Conservation (phyloP, 1,139 yeast species). For the Chernovozyma aurita region DNA sequence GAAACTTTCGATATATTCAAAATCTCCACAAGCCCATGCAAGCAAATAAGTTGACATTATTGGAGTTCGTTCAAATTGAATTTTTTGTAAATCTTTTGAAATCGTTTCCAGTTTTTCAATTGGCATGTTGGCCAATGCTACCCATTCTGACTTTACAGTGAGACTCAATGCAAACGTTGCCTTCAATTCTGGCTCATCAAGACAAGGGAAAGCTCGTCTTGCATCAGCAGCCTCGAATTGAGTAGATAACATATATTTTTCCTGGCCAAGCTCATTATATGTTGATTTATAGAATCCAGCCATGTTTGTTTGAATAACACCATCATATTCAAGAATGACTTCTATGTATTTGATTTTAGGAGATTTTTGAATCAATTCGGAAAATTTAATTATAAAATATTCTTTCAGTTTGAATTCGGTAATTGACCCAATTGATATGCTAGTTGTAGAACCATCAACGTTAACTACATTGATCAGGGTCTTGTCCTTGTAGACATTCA, state of each 20-base stretch:
- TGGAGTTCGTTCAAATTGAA: conserved; percentile 51
- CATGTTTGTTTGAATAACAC: conserved; percentile 54
- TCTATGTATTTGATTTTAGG: conserved; percentile 9
- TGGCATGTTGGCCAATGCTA: conserved; percentile 76
- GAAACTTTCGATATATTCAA: conserved; percentile 62
- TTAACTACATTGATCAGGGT: conserved; percentile 9
- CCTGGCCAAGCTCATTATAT: conserved; percentile 56
- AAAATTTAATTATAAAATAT: conserved; percentile 23
- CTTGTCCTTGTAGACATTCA: conserved; percentile 18
- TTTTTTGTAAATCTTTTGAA: conserved; percentile 15
- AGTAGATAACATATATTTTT: conserved; percentile 67
- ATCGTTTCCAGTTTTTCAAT: conserved; percentile 18
- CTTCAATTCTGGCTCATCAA: conserved; percentile 75
- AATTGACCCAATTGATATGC: conserved; percentile 14
- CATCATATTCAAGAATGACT: conserved; percentile 39
- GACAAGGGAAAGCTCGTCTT: conserved; percentile 79
- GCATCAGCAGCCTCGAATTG: conserved; percentile 88
- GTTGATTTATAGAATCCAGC: conserved; percentile 80
- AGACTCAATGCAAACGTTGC: conserved; percentile 66
- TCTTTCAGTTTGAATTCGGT: conserved; percentile 21
- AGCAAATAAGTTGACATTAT: conserved; percentile 71
- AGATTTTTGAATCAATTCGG: conserved; percentile 7
- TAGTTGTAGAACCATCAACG: conserved; percentile 3
- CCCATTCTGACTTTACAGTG: conserved; percentile 50
- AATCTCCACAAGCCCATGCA: conserved; percentile 77